A percentile compares a stretch with the other conserved stretches of the same genome.
Evolutionary conservation across 345 rosid species (phyloP).

Genomic region (Eucalyptus erythrocorys): DNA sequence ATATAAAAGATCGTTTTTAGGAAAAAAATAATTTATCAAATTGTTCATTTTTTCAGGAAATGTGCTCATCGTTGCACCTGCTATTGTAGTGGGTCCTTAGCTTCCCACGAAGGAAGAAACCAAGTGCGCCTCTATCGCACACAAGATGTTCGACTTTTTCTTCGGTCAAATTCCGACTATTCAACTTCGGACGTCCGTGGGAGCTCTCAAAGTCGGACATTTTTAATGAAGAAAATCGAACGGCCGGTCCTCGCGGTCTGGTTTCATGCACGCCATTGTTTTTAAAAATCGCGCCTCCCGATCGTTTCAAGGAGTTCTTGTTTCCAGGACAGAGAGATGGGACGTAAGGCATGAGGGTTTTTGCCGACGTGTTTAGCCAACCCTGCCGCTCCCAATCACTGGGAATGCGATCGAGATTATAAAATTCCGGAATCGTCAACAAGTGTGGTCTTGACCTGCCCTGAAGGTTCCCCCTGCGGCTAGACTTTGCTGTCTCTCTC

Average conservation of each 20-base stretch:
- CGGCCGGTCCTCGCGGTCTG: not conserved
- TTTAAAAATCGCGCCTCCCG: not conserved
- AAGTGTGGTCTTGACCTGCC: not conserved
- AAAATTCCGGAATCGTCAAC: not conserved
- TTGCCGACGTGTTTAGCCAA: not conserved
- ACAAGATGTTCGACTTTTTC: not conserved
- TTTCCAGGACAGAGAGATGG: not conserved
- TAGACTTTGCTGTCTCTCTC: too few relatives aligned
- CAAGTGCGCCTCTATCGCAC: not conserved
- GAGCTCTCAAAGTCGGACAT: not conserved
- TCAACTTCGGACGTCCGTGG: not conserved
- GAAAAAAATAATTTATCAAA: too few relatives aligned
- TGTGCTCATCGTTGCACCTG: not conserved
- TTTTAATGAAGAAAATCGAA: not conserved
- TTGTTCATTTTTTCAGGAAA: fast-evolving
- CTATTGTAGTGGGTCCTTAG: not conserved
- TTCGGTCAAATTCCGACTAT: not conserved
- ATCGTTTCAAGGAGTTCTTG: not conserved
- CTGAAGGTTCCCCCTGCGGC: not conserved
- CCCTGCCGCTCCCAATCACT: not conserved
- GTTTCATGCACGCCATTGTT: not conserved
- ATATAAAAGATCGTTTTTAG: too few relatives aligned
- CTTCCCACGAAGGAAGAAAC: not conserved
- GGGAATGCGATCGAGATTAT: not conserved
- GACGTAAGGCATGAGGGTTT: not conserved